A percentile compares a stretch with the other conserved stretches of the same genome.
Conservation (phyloP, 139 green algal species). For the Chlamydomonas applanata region DNA sequence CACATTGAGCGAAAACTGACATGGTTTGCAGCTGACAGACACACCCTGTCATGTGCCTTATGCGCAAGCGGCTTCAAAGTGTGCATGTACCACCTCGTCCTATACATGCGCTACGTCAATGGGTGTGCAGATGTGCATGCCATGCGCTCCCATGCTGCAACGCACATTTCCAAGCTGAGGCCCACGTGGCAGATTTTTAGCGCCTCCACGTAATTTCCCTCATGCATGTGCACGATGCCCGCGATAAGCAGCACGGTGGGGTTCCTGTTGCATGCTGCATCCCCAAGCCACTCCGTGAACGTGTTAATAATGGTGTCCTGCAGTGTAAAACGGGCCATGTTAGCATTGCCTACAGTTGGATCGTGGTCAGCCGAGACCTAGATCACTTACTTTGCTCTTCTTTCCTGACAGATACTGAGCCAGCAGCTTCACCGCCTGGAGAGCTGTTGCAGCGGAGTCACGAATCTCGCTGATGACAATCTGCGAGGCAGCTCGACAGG, state of each 20-base stretch:
- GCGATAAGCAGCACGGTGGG: constrained; percentile 26
- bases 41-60: no score
- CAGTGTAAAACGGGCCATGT: not conserved
- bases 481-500: constrained; percentile 51
- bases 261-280: constrained; percentile 76
- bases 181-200: constrained; percentile 82
- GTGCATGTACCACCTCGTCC: no score
- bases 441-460: constrained; percentile 59
- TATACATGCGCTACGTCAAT: not conserved
- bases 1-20: no score
- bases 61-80: no score
- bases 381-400: constrained; percentile 47
- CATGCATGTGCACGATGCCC: constrained; percentile 33
- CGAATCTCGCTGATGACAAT: constrained; percentile 89
- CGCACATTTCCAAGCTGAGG: constrained; percentile 78
- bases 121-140: not conserved
- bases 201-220: constrained; percentile 92
- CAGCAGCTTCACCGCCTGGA: constrained; percentile 90
- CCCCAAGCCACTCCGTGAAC: constrained; percentile 73
- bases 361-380: constrained; percentile 4
- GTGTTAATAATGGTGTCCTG: constrained; percentile 64
- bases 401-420: constrained; percentile 72
- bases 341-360: not conserved
- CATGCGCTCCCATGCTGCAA: not conserved
- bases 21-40: no score